Evolutionary conservation across 768 basidiomycete species (phyloP), one percentile per base, ranked within the genome.

Genomic region (Scleroderma bovista): DNA sequence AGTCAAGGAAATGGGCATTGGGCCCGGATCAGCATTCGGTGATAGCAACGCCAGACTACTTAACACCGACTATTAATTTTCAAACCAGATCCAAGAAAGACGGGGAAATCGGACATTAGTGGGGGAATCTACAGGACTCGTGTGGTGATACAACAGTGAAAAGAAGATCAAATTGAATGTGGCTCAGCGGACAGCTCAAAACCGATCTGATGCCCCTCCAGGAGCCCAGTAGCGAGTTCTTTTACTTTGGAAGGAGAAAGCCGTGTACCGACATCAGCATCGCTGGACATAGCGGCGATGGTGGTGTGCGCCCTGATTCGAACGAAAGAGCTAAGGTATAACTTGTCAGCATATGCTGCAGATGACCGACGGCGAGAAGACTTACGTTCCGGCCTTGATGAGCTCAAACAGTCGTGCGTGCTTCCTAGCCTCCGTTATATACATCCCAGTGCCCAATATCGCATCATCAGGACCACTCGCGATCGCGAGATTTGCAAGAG

Each of bases 181-280:
- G 26, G 26, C 26, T 29, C 9, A 3, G 31, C 44, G 17, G n/a
- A n/a, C n/a, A 36, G 33, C 13, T 20, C 44, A 23, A 31, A 38
- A 23, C 10, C 23, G 34, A 29, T 29, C 26, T 29, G 9, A 29
- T 23, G 32, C 32, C 31, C 31, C 8, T 31, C 44, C 47, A 55
- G 44, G 40, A 57, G 52, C 39, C 54, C 51, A 1, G 32, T 23
- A 64, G 84, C 59, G 53, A 92, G 86, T 79, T 93, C 88, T 56
- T 81, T 78, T 50, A 78, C 78, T 20, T 88, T 86, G 56, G 81
- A 88, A 52, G 83, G 61, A 26, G 71, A 74, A 75, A 86, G 51
- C 16, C 57, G 61, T 41, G 59, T 57, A 9, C 61, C 50, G 12
- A 61, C 45, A 1, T 45, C 11, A 34, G 59, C 15, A 9, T 48